These are phyloP conservation scores for Tylopilus plumbeoviolaceoides DNA, from an alignment of 768 basidiomycete genomes.

Conservation along the genomic window DNA sequence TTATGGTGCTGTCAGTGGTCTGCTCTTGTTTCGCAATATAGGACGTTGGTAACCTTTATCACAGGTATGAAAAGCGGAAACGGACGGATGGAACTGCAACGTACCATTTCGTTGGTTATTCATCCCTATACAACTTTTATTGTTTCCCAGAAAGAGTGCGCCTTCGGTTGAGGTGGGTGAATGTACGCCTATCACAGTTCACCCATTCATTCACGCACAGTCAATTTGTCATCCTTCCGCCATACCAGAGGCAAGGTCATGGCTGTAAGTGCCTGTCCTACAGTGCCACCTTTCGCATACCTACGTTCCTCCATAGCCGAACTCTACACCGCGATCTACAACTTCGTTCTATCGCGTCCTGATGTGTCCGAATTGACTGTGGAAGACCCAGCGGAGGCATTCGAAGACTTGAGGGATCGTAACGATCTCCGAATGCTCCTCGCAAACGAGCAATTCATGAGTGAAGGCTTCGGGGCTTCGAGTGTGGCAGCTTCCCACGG, in stretches of 20 bases:
- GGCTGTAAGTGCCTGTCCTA: constrained; percentile 59
- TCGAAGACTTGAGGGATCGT: constrained; percentile 93
- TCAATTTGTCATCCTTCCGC: constrained; percentile 91
- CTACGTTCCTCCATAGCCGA: constrained; percentile 49
- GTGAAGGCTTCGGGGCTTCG: constrained; percentile 58
- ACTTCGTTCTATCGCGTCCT: constrained; percentile 60
- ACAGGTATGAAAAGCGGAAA: constrained; percentile 82
- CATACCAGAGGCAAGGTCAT: constrained; percentile 86
- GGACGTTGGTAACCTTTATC: constrained; percentile 3
- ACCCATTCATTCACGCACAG: constrained; percentile 35
- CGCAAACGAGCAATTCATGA: constrained; percentile 57
- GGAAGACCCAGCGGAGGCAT: constrained; percentile 97
- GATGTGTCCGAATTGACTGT: constrained; percentile 89
- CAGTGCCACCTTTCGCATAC: not conserved
- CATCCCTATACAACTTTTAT: constrained; percentile 93
- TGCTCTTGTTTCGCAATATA: not conserved
- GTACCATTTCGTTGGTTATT: constrained; percentile 94
- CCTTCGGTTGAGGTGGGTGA: constrained; percentile 72
- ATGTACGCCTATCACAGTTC: not conserved
- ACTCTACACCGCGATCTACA: constrained; percentile 83
- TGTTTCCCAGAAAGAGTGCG: constrained; percentile 90
- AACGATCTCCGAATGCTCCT: constrained; percentile 84
- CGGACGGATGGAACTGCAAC: constrained; percentile 50
- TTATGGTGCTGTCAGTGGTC: constrained; percentile 70
- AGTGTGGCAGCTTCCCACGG: constrained; percentile 38